A percentile compares a stretch with the other conserved stretches of the same genome.
These are phyloP conservation scores for Vigna unguiculata DNA, from an alignment of 306 rosid genomes.

Conservation along the genomic window DNA sequence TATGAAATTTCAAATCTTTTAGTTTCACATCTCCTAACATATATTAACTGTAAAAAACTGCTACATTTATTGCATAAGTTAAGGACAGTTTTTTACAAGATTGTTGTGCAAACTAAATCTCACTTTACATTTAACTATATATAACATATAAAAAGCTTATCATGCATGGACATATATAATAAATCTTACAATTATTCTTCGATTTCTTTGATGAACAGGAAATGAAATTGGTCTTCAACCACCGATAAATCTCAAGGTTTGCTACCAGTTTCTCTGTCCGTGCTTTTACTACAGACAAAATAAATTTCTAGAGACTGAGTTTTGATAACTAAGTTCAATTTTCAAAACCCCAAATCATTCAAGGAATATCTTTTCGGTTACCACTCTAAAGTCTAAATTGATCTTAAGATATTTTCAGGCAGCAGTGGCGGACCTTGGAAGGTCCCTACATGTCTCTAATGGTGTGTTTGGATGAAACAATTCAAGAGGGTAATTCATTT, in stretches of 20 bases:
- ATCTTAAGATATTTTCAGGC: conserved; percentile 49
- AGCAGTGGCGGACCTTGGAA: too few relatives aligned
- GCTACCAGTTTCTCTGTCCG: background rate
- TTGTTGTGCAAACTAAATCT: background rate
- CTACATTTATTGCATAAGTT: too few relatives aligned
- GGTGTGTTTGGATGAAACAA: too few relatives aligned
- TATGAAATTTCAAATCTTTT: conserved; percentile 11
- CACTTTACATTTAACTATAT: background rate
- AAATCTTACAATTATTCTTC: conserved; percentile 5
- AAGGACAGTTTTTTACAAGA: too few relatives aligned
- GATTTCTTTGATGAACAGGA: conserved; percentile 46
- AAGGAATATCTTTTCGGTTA: background rate
- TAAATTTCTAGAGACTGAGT: background rate
- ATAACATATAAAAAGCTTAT: background rate
- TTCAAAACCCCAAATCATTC: background rate
- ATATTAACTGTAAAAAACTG: too few relatives aligned
- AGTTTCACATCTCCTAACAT: too few relatives aligned
- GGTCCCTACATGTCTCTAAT: too few relatives aligned
- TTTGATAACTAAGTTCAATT: background rate
- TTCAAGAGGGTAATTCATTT: too few relatives aligned
- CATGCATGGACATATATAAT: background rate
- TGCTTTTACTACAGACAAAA: background rate
- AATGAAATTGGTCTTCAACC: conserved; percentile 56
- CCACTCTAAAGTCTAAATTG: conserved; percentile 5
- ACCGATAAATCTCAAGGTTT: conserved; percentile 66